Evolutionary conservation across 495 filamentous ascomycete species (phyloP).

Genomic region (Aspergillus olivimuriae): DNA sequence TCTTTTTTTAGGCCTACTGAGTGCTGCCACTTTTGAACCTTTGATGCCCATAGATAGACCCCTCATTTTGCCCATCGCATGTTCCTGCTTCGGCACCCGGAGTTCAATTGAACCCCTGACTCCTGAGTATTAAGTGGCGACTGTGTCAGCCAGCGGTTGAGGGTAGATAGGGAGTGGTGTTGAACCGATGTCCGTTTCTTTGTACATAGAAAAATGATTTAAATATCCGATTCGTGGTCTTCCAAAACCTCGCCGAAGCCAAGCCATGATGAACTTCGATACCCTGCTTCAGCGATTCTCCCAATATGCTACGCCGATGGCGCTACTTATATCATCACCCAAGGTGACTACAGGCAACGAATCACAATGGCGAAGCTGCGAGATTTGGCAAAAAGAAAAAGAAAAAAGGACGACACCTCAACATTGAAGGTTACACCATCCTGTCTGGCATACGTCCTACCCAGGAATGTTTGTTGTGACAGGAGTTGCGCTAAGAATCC

Average conservation of each 20-base stretch:
- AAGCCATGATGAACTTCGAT: neutral
- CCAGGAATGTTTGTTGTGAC: neutral
- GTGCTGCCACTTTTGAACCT: no score
- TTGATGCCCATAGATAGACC: no score
- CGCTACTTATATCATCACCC: neutral
- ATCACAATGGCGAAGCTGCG: neutral
- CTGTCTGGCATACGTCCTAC: neutral
- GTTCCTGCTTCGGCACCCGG: no score
- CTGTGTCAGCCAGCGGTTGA: no score
- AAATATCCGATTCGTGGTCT: no score
- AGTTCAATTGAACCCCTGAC: no score
- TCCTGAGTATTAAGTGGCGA: no score
- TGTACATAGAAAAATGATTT: no score
- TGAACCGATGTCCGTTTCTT: no score
- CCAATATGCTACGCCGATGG: neutral
- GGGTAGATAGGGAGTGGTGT: no score
- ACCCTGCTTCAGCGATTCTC: neutral
- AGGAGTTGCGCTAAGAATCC: neutral
- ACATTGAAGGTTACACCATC: neutral
- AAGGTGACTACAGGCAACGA: neutral
- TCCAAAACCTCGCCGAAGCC: neutral
- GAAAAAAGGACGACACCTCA: neutral
- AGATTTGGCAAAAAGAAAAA: neutral
- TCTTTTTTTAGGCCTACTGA: no score
- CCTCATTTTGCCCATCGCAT: no score